These are phyloP conservation scores for Colletotrichum karsti DNA, from an alignment of 2,329 filamentous ascomycete genomes.

Conservation along the genomic window DNA sequence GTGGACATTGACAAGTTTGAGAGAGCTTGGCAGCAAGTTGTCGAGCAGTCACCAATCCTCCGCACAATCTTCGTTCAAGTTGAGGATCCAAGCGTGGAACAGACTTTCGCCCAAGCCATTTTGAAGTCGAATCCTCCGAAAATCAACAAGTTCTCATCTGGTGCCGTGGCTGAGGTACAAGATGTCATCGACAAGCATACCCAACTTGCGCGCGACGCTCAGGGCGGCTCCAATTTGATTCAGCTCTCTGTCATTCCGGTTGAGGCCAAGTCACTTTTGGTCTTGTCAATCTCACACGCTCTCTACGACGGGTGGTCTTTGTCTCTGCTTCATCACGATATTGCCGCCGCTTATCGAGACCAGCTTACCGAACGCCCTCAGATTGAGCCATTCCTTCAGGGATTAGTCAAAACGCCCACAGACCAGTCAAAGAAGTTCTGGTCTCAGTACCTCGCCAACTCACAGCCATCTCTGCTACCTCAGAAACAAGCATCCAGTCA, in stretches of 20 bases:
- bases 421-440: constrained; percentile 66
- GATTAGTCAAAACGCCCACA: constrained; percentile 55
- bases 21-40: constrained; percentile 68
- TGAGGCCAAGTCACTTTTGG: constrained; percentile 48
- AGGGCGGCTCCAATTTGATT: constrained; percentile 51
- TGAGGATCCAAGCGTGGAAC: constrained; percentile 63
- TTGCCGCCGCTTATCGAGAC: constrained; percentile 70
- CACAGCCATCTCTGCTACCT: constrained; percentile 44
- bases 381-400: constrained; percentile 63
- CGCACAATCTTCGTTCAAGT: constrained; percentile 78
- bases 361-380: constrained; percentile 49
- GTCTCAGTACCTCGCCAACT: constrained; percentile 70
- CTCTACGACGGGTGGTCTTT: constrained; percentile 93
- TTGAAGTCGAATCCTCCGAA: constrained; percentile 31
- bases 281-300: constrained; percentile 83
- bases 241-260: constrained; percentile 55
- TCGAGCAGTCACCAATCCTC: constrained; percentile 73
- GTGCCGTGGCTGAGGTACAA: constrained; percentile 42
- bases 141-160: constrained; percentile 35
- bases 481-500: constrained; percentile 37
- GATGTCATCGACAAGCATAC: constrained; percentile 46
- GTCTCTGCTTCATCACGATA: constrained; percentile 74
- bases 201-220: constrained; percentile 42
- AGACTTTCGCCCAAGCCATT: constrained; percentile 60
- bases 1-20: constrained; percentile 66